A percentile compares a stretch with the other conserved stretches of the same genome.
phyloP scores from a whole-genome alignment of 2,329 filamentous ascomycete genomes.

The Byssothecium circinans region DNA sequence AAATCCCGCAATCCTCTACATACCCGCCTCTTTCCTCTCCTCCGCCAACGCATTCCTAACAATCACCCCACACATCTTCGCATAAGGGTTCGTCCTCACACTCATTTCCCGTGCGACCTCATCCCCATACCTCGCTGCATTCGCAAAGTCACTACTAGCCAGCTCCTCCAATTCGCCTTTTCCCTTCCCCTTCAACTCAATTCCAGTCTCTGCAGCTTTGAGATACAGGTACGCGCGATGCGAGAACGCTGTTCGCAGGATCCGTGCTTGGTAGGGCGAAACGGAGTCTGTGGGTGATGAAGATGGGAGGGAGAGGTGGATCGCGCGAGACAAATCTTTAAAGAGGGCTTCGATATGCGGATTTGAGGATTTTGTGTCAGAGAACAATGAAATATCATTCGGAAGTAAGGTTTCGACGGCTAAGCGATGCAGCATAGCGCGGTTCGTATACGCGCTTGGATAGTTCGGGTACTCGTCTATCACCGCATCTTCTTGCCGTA shows the following conservation, averaged over 20 bases:
- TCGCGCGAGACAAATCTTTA: slow-evolving; percentile 50
- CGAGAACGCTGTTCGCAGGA: slow-evolving; percentile 70
- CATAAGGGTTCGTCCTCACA: slow-evolving; percentile 64
- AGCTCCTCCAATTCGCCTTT: slow-evolving; percentile 55
- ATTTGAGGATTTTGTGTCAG: slow-evolving; percentile 12
- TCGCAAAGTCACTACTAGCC: slow-evolving; percentile 58
- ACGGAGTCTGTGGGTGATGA: slow-evolving; percentile 50
- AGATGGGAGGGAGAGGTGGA: slow-evolving; percentile 54
- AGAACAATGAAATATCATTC: not conserved
- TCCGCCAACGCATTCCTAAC: slow-evolving; percentile 62
- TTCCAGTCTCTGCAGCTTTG: slow-evolving; percentile 43
- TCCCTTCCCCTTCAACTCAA: slow-evolving; percentile 35
- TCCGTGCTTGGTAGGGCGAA: slow-evolving; percentile 65
- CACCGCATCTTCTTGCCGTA: slow-evolving; percentile 54
- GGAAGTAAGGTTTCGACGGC: slow-evolving; percentile 49
- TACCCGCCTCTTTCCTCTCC: slow-evolving; percentile 44
- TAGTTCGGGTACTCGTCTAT: slow-evolving; percentile 64
- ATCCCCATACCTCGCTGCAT: slow-evolving; percentile 60
- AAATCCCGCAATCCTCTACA: not conserved
- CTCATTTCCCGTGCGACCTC: slow-evolving; percentile 59
- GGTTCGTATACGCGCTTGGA: slow-evolving; percentile 73
- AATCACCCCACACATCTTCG: slow-evolving; percentile 64
- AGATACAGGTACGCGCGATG: slow-evolving; percentile 60
- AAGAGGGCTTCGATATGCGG: slow-evolving; percentile 26
- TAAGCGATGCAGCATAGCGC: slow-evolving; percentile 67